phyloP scores from a whole-genome alignment of 2,329 filamentous ascomycete species.

The Hypoxylon sp. region DNA sequence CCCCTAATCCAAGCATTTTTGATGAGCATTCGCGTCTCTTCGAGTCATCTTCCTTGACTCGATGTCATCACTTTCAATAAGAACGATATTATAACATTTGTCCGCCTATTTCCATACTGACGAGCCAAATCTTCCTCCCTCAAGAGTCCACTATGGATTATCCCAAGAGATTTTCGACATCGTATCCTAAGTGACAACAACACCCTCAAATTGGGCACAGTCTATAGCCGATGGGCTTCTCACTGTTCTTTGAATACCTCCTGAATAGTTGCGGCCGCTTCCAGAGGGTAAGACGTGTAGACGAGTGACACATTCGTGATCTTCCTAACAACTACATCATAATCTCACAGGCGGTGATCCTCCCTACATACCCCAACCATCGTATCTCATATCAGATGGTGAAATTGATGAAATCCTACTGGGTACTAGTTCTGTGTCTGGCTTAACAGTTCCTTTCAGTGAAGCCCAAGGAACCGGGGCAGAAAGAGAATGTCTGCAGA shows the following conservation, averaged over 20 bases:
- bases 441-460: conserved; percentile 9
- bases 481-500: conserved; percentile 1
- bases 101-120: conserved; percentile 17
- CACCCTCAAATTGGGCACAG: conserved; percentile 5
- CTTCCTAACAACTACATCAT: conserved; percentile 17
- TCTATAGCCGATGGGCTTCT: neutral
- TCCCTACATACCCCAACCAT: neutral
- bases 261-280: neutral
- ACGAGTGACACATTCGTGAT: conserved; percentile 32
- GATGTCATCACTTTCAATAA: conserved; percentile 43
- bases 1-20: conserved; percentile 46
- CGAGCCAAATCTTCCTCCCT: neutral
- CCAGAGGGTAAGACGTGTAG: conserved; percentile 9
- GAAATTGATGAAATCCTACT: conserved; percentile 8
- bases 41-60: conserved; percentile 40
- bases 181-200: conserved; percentile 5
- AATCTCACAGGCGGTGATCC: conserved; percentile 14
- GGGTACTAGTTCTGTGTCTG: conserved; percentile 17
- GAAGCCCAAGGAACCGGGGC: neutral
- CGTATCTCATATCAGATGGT: conserved; percentile 2
- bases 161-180: neutral
- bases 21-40: conserved; percentile 40
- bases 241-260: neutral
- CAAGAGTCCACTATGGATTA: neutral
- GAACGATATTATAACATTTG: conserved; percentile 26